Evolutionary conservation across 2,329 filamentous ascomycete genomes (phyloP), one percentile per base, ranked within the genome.

Genomic region (Claviceps sp.): DNA sequence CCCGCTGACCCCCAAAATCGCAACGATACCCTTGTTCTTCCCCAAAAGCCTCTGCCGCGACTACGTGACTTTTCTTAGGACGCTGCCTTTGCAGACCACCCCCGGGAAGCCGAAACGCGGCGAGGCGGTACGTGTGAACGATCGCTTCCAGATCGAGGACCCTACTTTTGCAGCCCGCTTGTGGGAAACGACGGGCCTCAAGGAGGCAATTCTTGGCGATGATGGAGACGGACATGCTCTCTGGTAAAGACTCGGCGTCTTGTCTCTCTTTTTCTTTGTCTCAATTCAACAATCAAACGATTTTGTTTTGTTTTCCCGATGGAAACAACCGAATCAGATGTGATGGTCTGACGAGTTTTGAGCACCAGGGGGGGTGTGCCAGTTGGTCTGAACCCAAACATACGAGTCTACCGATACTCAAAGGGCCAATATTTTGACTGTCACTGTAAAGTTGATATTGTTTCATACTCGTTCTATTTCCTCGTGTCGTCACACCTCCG

Each of bases 361-460:
- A 14, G 4, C 26, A 4, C 4, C n/a, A 95, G 89, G 87, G 89
- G 87, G 53, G 89, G 89, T 30, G 77, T 89, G 48, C 81, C 87
- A 0, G 70, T 94, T n/a, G 89, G 89, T 0, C 69, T 96, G 54
- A 95, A 89, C 66, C 81, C 87, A 8, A 94, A 94, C 58, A 94
- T 96, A 52, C 77, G 91, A 38, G 80, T 96, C 34, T 96, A 96
- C 69, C 80, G 90, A 22, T 96, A 96, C 67, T 79, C 77, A 1
- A 80, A 84, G 57, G 88, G 87, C 0, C 89, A 96, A 64, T 95
- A 90, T 65, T 96, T 96, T 65, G 89, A 89, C 62, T 84, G 87
- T 60, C 91, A 96, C 65, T 96, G 88, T 47, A 47, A 47, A 17
- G 44, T 47, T 6, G 3, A 30, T 30, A 11, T 11, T 3, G 7